A percentile compares a stretch with the other conserved stretches of the same genome.
These are phyloP conservation scores for Salvia miltiorrhiza DNA, from an alignment of 257 asterid species.

Conservation along the genomic window DNA sequence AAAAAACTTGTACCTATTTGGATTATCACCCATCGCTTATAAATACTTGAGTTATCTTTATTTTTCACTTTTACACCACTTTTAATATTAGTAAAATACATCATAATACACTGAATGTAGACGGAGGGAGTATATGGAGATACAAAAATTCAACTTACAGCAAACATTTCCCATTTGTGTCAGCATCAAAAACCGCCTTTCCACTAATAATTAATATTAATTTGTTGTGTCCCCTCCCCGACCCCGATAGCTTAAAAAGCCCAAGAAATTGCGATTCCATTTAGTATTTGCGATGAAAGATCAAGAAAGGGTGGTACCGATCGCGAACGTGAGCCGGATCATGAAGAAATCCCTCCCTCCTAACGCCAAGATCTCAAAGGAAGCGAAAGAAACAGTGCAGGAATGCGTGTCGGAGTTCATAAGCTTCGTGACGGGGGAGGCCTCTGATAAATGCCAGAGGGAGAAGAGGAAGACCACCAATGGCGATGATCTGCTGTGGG, in stretches of 20 bases:
- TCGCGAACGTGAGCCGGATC: constrained; percentile 54
- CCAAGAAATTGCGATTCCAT: constrained; percentile 8
- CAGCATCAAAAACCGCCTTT: constrained; percentile 41
- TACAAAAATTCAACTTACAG: not conserved
- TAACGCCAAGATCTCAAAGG: constrained; percentile 62
- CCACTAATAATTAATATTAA: constrained; percentile 27
- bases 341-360: constrained; percentile 63
- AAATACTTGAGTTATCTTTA: too few relatives aligned
- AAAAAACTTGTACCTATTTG: too few relatives aligned
- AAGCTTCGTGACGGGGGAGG: constrained; percentile 61
- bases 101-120: too few relatives aligned
- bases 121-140: not conserved
- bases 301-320: constrained; percentile 46
- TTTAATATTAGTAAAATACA: too few relatives aligned
- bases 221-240: too few relatives aligned
- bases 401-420: constrained; percentile 66
- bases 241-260: constrained; percentile 16
- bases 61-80: too few relatives aligned
- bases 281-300: too few relatives aligned
- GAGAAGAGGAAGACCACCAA: constrained; percentile 63
- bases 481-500: constrained; percentile 60
- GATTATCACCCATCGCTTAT: too few relatives aligned
- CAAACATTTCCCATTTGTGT: constrained; percentile 23
- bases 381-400: constrained; percentile 53
- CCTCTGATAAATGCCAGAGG: constrained; percentile 54